A percentile compares a stretch with the other conserved stretches of the same genome.
Conservation (phyloP, 148 eudicot genomes). For the Linanthus parryae region DNA sequence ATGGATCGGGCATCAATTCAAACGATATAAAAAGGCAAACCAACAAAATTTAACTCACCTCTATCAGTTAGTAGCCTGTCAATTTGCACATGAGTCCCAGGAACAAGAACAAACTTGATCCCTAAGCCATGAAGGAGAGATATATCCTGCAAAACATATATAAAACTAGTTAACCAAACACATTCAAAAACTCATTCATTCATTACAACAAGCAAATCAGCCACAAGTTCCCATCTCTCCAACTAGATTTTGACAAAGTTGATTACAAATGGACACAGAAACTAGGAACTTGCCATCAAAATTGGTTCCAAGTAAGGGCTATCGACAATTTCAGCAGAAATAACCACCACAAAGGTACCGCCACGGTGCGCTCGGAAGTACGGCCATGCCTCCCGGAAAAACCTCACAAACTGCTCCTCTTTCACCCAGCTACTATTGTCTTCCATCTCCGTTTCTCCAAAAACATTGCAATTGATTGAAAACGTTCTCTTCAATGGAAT, state of each 20-base stretch:
- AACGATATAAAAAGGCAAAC: neutral
- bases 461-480: constrained; percentile 23
- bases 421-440: constrained; percentile 27
- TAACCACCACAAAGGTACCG: constrained; percentile 64
- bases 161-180: neutral
- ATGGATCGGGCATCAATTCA: neutral
- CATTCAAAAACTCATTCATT: too few species aligned
- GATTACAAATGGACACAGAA: neutral
- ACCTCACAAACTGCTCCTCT: constrained; percentile 57
- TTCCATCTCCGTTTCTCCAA: constrained; percentile 27
- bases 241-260: too few species aligned
- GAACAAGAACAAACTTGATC: constrained; percentile 83
- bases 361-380: constrained; percentile 81
- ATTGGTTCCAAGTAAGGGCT: constrained; percentile 54
- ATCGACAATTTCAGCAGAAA: constrained; percentile 74
- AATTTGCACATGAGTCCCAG: constrained; percentile 87
- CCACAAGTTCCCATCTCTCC: too few species aligned
- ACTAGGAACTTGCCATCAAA: constrained; percentile 43
- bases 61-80: constrained; percentile 75
- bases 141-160: constrained; percentile 53
- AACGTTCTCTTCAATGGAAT: constrained; percentile 1
- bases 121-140: constrained; percentile 89
- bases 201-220: too few species aligned
- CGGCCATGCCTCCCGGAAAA: constrained; percentile 88
- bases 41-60: constrained; percentile 32